Evolutionary conservation across 768 basidiomycete species (phyloP).

Genomic region (Saitozyma podzolica): DNA sequence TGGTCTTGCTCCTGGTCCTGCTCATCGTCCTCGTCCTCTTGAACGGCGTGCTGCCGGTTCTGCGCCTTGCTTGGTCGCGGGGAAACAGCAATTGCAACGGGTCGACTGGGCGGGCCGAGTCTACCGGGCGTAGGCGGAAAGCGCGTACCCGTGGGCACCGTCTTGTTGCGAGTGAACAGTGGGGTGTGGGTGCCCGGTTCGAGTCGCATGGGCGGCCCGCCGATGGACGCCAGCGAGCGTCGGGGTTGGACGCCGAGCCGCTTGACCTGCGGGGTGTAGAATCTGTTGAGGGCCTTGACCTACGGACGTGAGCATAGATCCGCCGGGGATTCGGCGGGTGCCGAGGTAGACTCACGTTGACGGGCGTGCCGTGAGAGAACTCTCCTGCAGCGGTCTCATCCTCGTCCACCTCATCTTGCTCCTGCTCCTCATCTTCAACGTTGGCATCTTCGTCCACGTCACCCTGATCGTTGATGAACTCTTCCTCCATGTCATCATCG

Average conservation of each 20-base stretch:
- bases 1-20: constrained; percentile 2
- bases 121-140: constrained; percentile 16
- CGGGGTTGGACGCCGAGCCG: constrained; percentile 21
- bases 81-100: neutral
- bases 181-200: constrained; percentile 9
- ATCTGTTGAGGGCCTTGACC: constrained; percentile 20
- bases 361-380: neutral
- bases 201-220: constrained; percentile 32
- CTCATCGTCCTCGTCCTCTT: constrained; percentile 15
- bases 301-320: neutral
- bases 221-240: constrained; percentile 33
- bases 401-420: neutral
- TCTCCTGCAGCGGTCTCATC: constrained; percentile 1
- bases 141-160: too few relatives aligned
- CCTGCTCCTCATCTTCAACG: constrained; percentile 9
- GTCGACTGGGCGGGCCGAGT: constrained; percentile 29
- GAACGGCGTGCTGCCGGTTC: neutral
- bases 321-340: too few relatives aligned
- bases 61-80: constrained; percentile 1
- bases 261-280: constrained; percentile 45
- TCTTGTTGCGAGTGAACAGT: neutral
- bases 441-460: constrained; percentile 5
- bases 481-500: constrained; percentile 21
- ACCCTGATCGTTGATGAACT: constrained; percentile 11
- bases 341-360: neutral